These are phyloP conservation scores for Fonsecaea pedrosoi DNA, from an alignment of 2,329 filamentous ascomycete genomes.

Conservation along the genomic window DNA sequence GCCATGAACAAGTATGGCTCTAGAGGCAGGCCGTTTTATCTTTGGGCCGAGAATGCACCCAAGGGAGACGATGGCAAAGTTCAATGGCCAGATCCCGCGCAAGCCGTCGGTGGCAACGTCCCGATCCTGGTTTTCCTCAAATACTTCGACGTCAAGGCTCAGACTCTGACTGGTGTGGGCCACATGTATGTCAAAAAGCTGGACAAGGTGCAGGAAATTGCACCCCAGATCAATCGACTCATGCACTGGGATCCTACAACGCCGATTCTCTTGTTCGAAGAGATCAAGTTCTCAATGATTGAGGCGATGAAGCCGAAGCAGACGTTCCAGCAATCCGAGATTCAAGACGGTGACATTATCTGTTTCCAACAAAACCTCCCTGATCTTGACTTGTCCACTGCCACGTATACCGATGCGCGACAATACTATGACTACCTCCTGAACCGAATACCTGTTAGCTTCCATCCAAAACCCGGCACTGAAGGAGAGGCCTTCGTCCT, in stretches of 20 bases:
- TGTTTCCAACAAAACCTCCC: conserved; percentile 79
- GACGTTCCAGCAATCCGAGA: conserved; percentile 86
- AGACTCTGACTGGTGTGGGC: conserved; percentile 76
- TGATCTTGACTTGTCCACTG: conserved; percentile 48
- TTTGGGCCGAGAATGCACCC: conserved; percentile 81
- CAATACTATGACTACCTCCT: conserved; percentile 93
- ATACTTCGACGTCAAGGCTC: conserved; percentile 80
- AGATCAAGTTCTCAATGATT: conserved; percentile 98
- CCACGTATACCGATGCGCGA: conserved; percentile 70
- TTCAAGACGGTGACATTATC: conserved; percentile 96
- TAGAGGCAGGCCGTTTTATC: conserved; percentile 70
- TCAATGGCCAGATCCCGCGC: conserved; percentile 64
- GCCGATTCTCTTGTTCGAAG: conserved; percentile 80
- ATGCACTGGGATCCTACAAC: conserved; percentile 87
- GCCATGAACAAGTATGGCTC: conserved; percentile 72
- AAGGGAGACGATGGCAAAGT: conserved; percentile 72
- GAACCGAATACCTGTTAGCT: conserved; percentile 79
- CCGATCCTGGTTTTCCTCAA: conserved; percentile 89
- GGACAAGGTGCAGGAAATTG: conserved; percentile 85
- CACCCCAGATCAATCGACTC: conserved; percentile 75
- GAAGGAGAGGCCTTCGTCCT: conserved; percentile 74
- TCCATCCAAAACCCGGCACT: conserved; percentile 66
- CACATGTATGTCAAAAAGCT: conserved; percentile 87
- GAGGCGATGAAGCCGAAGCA: conserved; percentile 91
- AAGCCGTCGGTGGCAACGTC: conserved; percentile 48